Percentiles rank a stretch among this genome's conserved stretches.
Evolutionary conservation across 768 basidiomycete species (phyloP).

Genomic region (Kwoniella dendrophila): DNA sequence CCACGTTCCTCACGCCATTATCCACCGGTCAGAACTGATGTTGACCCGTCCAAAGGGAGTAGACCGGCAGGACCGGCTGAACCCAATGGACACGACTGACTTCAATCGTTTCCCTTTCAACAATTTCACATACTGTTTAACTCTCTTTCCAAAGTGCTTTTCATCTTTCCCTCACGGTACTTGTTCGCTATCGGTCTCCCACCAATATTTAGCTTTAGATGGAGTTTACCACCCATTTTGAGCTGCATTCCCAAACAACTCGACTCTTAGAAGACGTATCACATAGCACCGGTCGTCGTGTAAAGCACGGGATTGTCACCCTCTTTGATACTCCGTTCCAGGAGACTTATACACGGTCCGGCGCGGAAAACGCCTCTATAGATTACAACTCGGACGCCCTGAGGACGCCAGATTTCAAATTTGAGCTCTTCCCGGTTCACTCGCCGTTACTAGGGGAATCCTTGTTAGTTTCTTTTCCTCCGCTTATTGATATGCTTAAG

Average conservation of each 20-base stretch:
- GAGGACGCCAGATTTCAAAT: slow-evolving; percentile 74
- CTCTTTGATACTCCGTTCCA: slow-evolving; percentile 72
- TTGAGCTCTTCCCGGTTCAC: slow-evolving; percentile 83
- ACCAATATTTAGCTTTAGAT: slow-evolving; percentile 82
- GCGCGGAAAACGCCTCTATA: slow-evolving; percentile 73
- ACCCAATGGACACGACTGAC: slow-evolving; percentile 66
- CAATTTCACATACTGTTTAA: slow-evolving; percentile 80
- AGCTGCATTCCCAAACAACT: slow-evolving; percentile 85
- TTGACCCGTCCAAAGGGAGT: slow-evolving; percentile 67
- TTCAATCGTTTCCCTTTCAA: slow-evolving; percentile 76
- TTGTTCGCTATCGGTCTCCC: slow-evolving; percentile 82
- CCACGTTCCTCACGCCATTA: slow-evolving; percentile 67
- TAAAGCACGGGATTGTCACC: slow-evolving; percentile 62
- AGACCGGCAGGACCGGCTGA: slow-evolving; percentile 65
- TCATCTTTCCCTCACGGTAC: slow-evolving; percentile 82
- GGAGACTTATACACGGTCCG: slow-evolving; percentile 75
- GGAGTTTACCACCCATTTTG: slow-evolving; percentile 80
- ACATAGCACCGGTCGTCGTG: slow-evolving; percentile 67
- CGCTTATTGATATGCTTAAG: slow-evolving; percentile 88
- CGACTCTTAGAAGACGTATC: slow-evolving; percentile 76
- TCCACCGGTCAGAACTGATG: slow-evolving; percentile 68
- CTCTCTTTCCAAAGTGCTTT: slow-evolving; percentile 80
- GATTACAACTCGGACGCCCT: slow-evolving; percentile 72
- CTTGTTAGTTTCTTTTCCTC: slow-evolving; percentile 90
- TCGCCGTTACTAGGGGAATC: slow-evolving; percentile 86